Conservation (phyloP, 2,329 filamentous ascomycete species). For the Stachybotrys chlorohalonatus region DNA sequence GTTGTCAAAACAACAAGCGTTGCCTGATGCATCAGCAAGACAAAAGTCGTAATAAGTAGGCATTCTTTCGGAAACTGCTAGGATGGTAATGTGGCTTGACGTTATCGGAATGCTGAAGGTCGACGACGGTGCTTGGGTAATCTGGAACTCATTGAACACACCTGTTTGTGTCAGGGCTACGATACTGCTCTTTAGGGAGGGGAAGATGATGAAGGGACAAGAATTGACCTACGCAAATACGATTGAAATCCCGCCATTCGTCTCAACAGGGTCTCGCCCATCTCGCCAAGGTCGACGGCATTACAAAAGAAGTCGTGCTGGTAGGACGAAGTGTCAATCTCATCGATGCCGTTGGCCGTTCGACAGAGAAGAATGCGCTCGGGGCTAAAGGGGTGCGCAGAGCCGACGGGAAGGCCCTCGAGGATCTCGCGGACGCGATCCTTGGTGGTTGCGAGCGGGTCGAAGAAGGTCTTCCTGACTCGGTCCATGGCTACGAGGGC, state of each 20-base stretch:
- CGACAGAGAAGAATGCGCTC: constrained; percentile 6
- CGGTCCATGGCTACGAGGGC: constrained; percentile 4
- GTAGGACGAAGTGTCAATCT: constrained; percentile 9
- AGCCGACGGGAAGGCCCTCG: constrained; percentile 5
- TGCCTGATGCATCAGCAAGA: constrained; percentile 5
- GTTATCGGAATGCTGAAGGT: constrained; percentile 5
- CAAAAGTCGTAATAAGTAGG: constrained; percentile 10
- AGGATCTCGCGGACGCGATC: constrained; percentile 6
- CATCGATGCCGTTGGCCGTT: constrained; percentile 4
- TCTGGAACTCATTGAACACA: constrained; percentile 7
- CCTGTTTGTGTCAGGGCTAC: not conserved
- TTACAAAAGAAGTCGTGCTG: constrained; percentile 8
- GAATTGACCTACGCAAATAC: constrained; percentile 1
- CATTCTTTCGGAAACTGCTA: constrained; percentile 6
- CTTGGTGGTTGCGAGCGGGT: constrained; percentile 7
- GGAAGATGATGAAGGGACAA: not conserved
- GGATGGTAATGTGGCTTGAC: constrained; percentile 5
- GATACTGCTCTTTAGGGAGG: too few species aligned
- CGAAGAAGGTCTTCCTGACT: constrained; percentile 9
- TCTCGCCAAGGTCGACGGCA: constrained; percentile 10
- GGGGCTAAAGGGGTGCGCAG: constrained; percentile 9
- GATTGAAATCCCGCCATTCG: constrained; percentile 6
- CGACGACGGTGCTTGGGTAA: constrained; percentile 4
- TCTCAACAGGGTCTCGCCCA: constrained; percentile 8
- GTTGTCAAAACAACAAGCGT: constrained; percentile 5